Evolutionary conservation across 495 filamentous ascomycete genomes (phyloP), one percentile per base, ranked within the genome.

Genomic region (Penicillium tannophilum): DNA sequence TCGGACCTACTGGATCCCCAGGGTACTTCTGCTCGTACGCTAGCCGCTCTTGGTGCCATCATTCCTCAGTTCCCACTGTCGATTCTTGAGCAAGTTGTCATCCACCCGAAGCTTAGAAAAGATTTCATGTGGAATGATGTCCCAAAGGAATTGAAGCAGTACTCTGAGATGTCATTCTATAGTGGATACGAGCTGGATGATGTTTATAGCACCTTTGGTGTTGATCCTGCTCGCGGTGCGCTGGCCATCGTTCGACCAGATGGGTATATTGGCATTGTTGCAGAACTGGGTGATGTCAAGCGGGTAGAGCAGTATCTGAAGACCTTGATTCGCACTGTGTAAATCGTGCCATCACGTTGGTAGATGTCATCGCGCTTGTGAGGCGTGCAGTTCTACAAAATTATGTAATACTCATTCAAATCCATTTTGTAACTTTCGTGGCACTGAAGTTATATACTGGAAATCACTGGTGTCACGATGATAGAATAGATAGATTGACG

Each of bases 151-250:
- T 68, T 88, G 52, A 85, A 85, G 63, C 76, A 83, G 7, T 84
- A 79, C 52, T 79, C 83, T 17, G 72, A 82, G 59, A 79, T 81
- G 61, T 66, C 69, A 0, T 87, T 87, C 11, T 88, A 85, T 74
- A 86, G 87, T 58, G 90, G 88, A 53, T 76, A 80, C 36, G 86
- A 85, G 63, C 77, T 90, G 12, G 89, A 84, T 67, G 86, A 85
- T 55, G 87, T 86, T 1, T 90, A 91, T 65, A 72, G 75, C 20
- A 80, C 76, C 3, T 88, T 84, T 52, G 90, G 86, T 0, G 80
- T 92, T 10, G 77, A 89, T 65, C 66, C 63, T 26, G 75, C 81
- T 44, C 70, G 67, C 19, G 89, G 89, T 0, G 86, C 84, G 52
- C 64, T 88, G 8, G 86, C 89, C 7, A 76, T 87, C 26, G 56